Evolutionary conservation across 2,329 filamentous ascomycete genomes (phyloP).

Genomic region (Akanthomyces muscarius): DNA sequence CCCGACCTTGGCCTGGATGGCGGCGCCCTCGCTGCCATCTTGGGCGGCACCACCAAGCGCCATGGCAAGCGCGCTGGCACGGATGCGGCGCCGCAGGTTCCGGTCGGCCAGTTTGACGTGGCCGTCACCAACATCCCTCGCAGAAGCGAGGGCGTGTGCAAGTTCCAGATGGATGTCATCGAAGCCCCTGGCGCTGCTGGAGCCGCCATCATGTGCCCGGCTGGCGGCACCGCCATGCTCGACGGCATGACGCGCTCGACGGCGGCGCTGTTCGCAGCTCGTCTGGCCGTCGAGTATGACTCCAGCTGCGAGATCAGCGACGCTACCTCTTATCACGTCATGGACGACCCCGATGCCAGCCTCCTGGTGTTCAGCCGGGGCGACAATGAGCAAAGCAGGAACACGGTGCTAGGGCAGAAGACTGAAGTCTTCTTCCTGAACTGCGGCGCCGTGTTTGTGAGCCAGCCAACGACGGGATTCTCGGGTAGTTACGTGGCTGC

Average conservation of each 20-base stretch:
- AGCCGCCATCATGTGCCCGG: background rate
- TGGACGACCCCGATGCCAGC: background rate
- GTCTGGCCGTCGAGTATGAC: background rate
- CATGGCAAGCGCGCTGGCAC: background rate
- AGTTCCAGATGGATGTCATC: background rate
- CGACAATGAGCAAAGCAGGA: background rate
- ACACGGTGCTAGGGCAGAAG: rapidly evolving
- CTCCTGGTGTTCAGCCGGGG: background rate
- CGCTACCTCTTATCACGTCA: background rate
- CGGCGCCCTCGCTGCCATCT: background rate
- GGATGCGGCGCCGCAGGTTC: background rate
- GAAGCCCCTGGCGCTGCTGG: background rate
- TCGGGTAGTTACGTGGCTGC: background rate
- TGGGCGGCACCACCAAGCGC: background rate
- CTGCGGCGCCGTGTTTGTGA: background rate
- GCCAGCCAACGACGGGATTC: background rate
- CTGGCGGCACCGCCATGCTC: background rate
- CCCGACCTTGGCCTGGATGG: background rate
- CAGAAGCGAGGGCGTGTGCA: background rate
- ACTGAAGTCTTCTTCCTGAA: background rate
- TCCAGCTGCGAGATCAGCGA: rapidly evolving
- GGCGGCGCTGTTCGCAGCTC: background rate
- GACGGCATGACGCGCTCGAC: background rate
- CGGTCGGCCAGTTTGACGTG: background rate
- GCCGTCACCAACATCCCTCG: background rate